phyloP scores from a whole-genome alignment of 192 early-diverging fungal genomes.

The Coemansia furcata region DNA sequence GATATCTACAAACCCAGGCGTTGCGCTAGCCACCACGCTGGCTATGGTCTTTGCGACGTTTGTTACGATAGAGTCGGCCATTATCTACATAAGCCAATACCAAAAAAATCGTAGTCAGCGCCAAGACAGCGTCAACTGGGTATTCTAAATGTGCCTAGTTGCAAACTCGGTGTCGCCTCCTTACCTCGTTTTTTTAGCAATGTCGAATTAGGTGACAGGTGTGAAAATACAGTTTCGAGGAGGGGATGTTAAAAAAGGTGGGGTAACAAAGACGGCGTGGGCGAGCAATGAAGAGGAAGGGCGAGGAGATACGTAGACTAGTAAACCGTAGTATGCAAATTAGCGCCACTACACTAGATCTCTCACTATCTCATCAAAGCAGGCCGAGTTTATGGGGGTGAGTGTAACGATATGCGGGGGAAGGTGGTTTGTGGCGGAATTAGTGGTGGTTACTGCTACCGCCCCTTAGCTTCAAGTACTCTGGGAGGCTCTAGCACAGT shows the following conservation, averaged over 20 bases:
- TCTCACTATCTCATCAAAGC: not conserved
- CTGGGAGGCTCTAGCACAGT: not conserved
- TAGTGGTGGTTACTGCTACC: not conserved
- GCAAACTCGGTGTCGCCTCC: not conserved
- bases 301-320: not conserved
- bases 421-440: not conserved
- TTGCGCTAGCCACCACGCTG: conserved; percentile 35
- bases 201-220: not conserved
- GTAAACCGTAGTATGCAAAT: not conserved
- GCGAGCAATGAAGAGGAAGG: not conserved
- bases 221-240: not conserved
- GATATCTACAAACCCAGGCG: conserved; percentile 25
- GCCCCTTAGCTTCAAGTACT: not conserved
- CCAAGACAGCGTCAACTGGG: not conserved
- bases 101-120: not conserved
- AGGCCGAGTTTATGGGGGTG: not conserved
- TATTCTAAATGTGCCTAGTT: not conserved
- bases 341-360: not conserved
- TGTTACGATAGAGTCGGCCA: conserved; percentile 40
- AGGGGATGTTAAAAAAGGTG: not conserved
- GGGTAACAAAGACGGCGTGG: not conserved
- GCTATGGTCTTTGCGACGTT: conserved; percentile 33
- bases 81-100: not conserved
- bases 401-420: not conserved
- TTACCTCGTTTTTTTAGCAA: conserved; percentile 1